Conservation (phyloP, 2,329 filamentous ascomycete genomes). For the Leptoxyphium fumago region DNA sequence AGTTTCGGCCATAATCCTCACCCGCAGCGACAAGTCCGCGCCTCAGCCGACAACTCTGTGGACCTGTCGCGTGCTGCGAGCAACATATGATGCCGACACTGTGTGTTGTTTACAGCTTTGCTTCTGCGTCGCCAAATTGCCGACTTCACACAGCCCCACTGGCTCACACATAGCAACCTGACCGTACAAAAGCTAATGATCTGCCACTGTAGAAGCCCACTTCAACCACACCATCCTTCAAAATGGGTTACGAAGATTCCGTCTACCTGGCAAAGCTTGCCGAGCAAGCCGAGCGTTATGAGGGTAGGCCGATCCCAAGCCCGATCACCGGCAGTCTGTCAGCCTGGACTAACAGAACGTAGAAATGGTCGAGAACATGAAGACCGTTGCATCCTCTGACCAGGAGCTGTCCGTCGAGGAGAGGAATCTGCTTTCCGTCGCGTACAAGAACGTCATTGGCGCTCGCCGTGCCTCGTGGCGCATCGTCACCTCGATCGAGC, state of each 20-base stretch:
- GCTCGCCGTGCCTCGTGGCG: conserved; percentile 94
- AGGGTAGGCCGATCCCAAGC: conserved; percentile 46
- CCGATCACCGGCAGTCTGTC: background rate
- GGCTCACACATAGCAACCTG: too few species aligned
- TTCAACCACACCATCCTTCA: conserved; percentile 19
- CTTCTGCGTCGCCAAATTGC: too few species aligned
- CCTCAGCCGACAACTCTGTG: too few species aligned
- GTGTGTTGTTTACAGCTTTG: too few species aligned
- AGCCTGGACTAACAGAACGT: conserved; percentile 25
- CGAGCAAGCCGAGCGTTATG: conserved; percentile 99
- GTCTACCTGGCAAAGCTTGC: conserved; percentile 99
- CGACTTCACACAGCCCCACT: too few species aligned
- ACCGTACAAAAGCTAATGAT: background rate
- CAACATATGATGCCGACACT: too few species aligned
- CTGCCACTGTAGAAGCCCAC: background rate
- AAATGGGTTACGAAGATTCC: conserved; percentile 98
- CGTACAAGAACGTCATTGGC: conserved; percentile 98
- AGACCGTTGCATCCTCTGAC: conserved; percentile 78
- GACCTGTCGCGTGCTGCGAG: too few species aligned
- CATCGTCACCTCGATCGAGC: conserved; percentile 96
- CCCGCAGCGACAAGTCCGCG: too few species aligned
- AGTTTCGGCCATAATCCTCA: too few species aligned
- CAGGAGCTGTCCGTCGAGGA: conserved; percentile 64
- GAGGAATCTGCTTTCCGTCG: conserved; percentile 91
- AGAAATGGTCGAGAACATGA: conserved; percentile 99